Conservation (phyloP, 441 rosid genomes). For the Bocquillonia castaneifolia region DNA sequence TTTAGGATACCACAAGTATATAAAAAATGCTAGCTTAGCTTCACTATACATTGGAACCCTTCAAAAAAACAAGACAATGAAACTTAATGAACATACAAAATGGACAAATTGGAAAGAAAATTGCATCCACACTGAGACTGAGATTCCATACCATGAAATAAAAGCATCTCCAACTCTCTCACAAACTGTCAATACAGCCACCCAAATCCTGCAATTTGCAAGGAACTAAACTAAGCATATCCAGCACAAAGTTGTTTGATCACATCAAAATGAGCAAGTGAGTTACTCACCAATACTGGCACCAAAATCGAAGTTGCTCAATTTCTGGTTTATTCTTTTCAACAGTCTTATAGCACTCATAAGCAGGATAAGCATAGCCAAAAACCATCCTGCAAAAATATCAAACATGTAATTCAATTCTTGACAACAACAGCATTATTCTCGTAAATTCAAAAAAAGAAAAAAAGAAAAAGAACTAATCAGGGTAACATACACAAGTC, state of each 20-base stretch:
- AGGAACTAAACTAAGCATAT: constrained; percentile 4
- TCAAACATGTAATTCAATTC: constrained; percentile 4
- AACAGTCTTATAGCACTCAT: constrained; percentile 88
- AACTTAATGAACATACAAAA: constrained; percentile 1
- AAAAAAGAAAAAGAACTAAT: constrained; percentile 5
- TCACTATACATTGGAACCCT: constrained; percentile 88
- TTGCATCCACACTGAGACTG: constrained; percentile 9
- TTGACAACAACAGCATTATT: constrained; percentile 1
- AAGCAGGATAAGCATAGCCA: constrained; percentile 97
- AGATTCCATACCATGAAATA: constrained; percentile 52
- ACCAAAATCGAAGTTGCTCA: constrained; percentile 96
- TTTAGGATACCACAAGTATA: constrained; percentile 75
- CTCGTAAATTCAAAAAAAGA: constrained; percentile 17
- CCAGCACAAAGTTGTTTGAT: constrained; percentile 1
- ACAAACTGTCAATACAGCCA: constrained; percentile 62
- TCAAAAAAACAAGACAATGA: constrained; percentile 26
- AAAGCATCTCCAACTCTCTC: constrained; percentile 81
- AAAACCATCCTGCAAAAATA: constrained; percentile 60
- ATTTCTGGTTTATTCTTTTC: constrained; percentile 91
- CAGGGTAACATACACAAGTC: constrained; percentile 71
- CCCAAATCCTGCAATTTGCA: constrained; percentile 73
- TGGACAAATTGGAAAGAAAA: neutral
- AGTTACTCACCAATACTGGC: constrained; percentile 79
- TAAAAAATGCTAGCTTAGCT: constrained; percentile 67
- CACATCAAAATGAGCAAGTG: neutral